These are phyloP conservation scores for Phytophthora sansomeana DNA, from an alignment of 352 stramenopile genomes.

Conservation along the genomic window DNA sequence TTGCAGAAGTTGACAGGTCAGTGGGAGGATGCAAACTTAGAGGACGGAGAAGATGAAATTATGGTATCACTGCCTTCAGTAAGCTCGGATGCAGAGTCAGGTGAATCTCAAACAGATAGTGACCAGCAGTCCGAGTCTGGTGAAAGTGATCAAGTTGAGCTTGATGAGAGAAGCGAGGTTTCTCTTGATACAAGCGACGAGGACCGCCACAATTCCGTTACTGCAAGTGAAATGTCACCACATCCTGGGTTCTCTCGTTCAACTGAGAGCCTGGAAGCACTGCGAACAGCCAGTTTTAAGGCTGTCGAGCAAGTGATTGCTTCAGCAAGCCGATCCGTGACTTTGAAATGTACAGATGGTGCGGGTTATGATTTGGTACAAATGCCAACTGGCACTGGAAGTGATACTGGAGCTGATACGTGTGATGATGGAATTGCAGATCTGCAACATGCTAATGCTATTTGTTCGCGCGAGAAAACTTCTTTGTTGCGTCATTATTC, in stretches of 20 bases:
- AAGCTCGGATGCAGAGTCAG: background rate
- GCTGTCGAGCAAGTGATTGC: slow-evolving; percentile 12
- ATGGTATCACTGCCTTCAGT: background rate
- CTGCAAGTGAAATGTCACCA: background rate
- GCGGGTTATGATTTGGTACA: background rate
- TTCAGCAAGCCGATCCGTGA: slow-evolving; percentile 10
- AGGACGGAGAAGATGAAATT: background rate
- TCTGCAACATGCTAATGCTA: background rate
- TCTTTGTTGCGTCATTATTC: slow-evolving; percentile 7
- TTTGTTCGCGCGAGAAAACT: background rate
- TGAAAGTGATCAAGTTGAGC: background rate
- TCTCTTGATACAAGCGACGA: background rate
- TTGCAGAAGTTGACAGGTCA: slow-evolving; percentile 4
- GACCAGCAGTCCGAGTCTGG: background rate
- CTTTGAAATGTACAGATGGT: background rate
- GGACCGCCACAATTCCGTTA: background rate
- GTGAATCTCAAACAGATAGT: background rate
- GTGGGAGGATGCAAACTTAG: background rate
- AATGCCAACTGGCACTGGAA: background rate
- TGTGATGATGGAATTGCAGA: background rate
- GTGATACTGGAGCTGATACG: background rate
- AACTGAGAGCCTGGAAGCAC: background rate
- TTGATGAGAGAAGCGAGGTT: background rate
- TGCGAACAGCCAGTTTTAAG: slow-evolving; percentile 1
- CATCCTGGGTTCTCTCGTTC: background rate